A percentile compares a stretch with the other conserved stretches of the same genome.
Evolutionary conservation across 78 protist species (phyloP).

Genomic region (Chrysochromulina tobinii): DNA sequence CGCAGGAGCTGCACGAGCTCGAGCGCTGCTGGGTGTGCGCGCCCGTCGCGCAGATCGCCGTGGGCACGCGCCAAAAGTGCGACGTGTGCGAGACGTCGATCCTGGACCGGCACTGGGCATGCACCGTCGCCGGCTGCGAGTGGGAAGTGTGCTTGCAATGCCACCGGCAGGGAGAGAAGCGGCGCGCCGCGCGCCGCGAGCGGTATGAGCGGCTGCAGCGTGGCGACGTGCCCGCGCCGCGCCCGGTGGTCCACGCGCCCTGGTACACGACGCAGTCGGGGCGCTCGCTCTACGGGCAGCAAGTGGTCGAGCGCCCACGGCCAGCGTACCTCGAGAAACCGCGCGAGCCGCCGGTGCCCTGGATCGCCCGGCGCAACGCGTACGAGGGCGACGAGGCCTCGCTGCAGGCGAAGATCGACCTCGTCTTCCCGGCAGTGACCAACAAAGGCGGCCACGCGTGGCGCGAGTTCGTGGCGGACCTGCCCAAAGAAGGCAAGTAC

Average conservation of each 20-base stretch:
- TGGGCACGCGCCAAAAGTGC: constrained; percentile 1
- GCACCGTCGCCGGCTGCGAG: not conserved
- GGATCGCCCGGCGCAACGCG: not conserved
- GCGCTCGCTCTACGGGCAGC: too few relatives aligned
- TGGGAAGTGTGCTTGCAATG: not conserved
- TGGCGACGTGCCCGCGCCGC: not conserved
- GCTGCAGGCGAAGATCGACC: not conserved
- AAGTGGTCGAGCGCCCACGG: too few relatives aligned
- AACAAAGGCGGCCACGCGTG: not conserved
- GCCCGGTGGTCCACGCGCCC: too few relatives aligned
- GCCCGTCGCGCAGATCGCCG: not conserved
- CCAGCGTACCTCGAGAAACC: too few relatives aligned
- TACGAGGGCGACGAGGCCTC: not conserved
- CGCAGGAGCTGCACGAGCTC: too few relatives aligned
- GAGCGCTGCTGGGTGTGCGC: not conserved
- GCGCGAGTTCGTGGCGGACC: not conserved
- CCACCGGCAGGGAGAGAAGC: constrained; percentile 9
- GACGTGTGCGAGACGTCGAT: constrained; percentile 29
- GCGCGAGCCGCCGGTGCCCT: too few relatives aligned
- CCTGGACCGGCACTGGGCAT: constrained; percentile 6
- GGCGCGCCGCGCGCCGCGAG: constrained; percentile 30
- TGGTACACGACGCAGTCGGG: too few relatives aligned
- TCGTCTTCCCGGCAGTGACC: not conserved
- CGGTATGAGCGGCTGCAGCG: not conserved
- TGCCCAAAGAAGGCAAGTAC: constrained; percentile 1